Conservation (phyloP, 306 rosid genomes). For the Lathyrus sativus region DNA sequence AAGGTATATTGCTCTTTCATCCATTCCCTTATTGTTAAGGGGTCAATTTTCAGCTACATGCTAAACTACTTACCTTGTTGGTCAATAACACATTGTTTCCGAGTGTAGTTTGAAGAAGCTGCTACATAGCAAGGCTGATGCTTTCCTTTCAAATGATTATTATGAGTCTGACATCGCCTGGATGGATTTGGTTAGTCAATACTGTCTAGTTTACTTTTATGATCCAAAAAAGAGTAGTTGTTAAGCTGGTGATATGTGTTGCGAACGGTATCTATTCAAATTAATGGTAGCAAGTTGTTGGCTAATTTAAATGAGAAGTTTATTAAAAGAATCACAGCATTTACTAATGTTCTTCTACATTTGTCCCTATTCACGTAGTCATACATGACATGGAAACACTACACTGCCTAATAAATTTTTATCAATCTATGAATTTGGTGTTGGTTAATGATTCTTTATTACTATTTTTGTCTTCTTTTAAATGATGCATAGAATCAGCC, state of each 20-base stretch:
- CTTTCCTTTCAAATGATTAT: conserved; percentile 89
- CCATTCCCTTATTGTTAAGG: conserved; percentile 19
- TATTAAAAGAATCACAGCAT: too few species aligned
- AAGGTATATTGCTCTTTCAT: conserved; percentile 52
- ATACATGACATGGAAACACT: neutral
- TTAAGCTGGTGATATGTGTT: too few species aligned
- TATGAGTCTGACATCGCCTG: conserved; percentile 90
- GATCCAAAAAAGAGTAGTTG: neutral
- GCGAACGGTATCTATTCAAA: too few species aligned
- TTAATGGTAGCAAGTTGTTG: neutral
- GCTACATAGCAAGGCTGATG: conserved; percentile 86
- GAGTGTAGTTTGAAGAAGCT: conserved; percentile 78
- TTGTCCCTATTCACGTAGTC: too few species aligned
- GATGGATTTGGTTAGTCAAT: conserved; percentile 86
- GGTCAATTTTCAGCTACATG: conserved; percentile 21
- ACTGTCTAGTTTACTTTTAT: conserved; percentile 28
- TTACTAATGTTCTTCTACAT: neutral
- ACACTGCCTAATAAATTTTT: too few species aligned
- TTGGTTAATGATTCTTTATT: too few species aligned
- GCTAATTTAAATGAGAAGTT: neutral
- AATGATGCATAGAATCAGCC: too few species aligned
- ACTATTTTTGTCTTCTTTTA: too few species aligned
- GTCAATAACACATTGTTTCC: conserved; percentile 36
- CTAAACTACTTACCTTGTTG: conserved; percentile 22
- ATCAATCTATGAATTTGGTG: too few species aligned